Base-by-base conservation (phyloP, 345 rosid genomes). In the Eucalyptus erythrocorys region DNA sequence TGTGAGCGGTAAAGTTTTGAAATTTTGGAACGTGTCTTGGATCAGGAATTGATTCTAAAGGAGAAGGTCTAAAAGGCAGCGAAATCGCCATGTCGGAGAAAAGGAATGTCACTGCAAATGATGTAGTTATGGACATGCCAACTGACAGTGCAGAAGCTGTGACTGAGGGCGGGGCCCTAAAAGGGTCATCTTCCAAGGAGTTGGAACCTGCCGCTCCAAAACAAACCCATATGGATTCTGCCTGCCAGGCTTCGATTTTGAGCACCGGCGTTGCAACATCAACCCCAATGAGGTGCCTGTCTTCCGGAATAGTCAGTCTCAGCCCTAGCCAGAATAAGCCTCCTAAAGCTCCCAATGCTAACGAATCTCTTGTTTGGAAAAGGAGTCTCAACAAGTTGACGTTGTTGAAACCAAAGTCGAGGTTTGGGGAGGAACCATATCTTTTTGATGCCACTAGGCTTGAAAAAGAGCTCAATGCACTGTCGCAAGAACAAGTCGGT, bases 391-490 rank as follows among this genome's bases (percentile, higher is more conserved):
- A n/a, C n/a, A n/a, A n/a, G 93, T 95, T 97, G 17, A 90, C 90
- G 86, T 93, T 91, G 91, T 95, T 95, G 49, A 97, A 94, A 90
- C 93, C 97, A 37, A 97, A 95, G 90, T 96, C 98, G 34, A 94
- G 99, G 90, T 97, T 97, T 87, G 97, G 92, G 24, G 97, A 94
- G 49, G 97, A 93, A 88, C 91, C 95, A 27, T 90, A 48, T 59
- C 81, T 89, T 27, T 64, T 88, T 57, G 94, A 96, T 91, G 68
- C 89, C 59, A 87, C 91, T 48, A 68, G 50, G 51, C 88, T 88
- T 48, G 98, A 95, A 51, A 96, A 94, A 82, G 50, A 90, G 30
- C 88, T 71, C 84, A 66, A 61, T 84, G 90, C 90, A 48, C 88
- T 84, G 34, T 88, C 88, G 45, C 92, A 76, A 88, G 95, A 93